Base-by-base conservation (phyloP, 768 basidiomycete genomes). In the Suillus tomentosus region DNA sequence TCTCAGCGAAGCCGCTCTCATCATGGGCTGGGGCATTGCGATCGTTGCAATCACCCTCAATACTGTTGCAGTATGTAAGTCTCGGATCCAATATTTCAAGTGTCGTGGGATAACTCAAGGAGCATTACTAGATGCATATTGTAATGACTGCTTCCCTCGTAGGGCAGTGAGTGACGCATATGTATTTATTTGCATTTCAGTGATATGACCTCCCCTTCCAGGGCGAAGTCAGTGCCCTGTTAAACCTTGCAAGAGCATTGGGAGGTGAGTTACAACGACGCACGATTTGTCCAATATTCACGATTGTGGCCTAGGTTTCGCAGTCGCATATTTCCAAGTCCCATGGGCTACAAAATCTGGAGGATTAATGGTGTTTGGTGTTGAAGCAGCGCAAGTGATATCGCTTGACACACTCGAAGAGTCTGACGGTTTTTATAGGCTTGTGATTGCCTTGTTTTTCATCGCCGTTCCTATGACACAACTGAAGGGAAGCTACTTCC, bases 1-100 rank as follows among this genome's bases (percentile, higher is more conserved):
- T 19, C 64, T 79, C 27, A 68, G 69, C 9, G 64, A 74, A 15
- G 64, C 62, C 0, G 74, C 72, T 0, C 56, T 80, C 37, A 69
- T 83, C 8, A 63, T 83, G 45, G 82, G 82, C 0, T 83, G 82
- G 82, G 81, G 79, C 3, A 73, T 83, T 51, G 79, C 79, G 0
- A 70, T 76, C 64, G 61, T 73, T 7, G 70, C 76, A 3, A 70
- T 78, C 24, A 73, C 79, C 70, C 62, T 82, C 63, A 77, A 75
- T 54, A 82, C 81, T 1, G 81, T 80, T 8, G 79, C 73, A 0
- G 71, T 79, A 60, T 82, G 80, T 75, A 60, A 37, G 73, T 72
- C 27, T 47, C 5, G 27, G 62, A 60, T 65, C 60, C 5, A 7
- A 37, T 58, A 14, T 3, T 48, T 34, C 2, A 17, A 27, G 37